Evolutionary conservation across 2,329 filamentous ascomycete species (phyloP), one percentile per base, ranked within the genome.

Genomic region (Pestalotiopsis sp.): DNA sequence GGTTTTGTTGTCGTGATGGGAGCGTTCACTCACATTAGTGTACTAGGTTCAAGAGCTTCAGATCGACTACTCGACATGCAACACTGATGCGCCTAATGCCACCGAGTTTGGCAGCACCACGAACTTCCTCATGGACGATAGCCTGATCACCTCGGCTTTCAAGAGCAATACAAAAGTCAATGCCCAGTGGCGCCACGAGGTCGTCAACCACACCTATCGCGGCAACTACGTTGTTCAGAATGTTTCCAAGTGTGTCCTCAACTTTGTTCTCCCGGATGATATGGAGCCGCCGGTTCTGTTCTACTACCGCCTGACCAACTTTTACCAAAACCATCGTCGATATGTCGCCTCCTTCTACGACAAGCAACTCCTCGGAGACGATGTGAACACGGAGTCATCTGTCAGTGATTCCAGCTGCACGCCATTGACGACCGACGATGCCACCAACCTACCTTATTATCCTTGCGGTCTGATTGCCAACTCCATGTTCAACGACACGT

Each of bases 301-400:
- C 81, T 99, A 98, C 84, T 99, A 99, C 81, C 92, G 92, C 74
- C 90, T 99, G 71, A 95, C 94, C 68, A 97, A 98, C 82, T 99
- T 99, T 83, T 98, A 98, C 84, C 96, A 99, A 81, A 99, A 99
- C 79, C 96, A 99, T 79, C 92, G 96, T 72, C 91, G 95, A 80
- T 99, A 99, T 74, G 96, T 98, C 70, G 93, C 94, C 77, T 97
- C 93, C 1, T 92, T 97, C 76, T 92, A 95, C 76, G 87, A 91
- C 68, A 86, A 93, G 65, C 96, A 99, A 81, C 85, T 99, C 66
- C 82, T 91, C 72, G 96, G 95, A 60, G 84, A 90, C 5, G 86
- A 85, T 12, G 87, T 92, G 20, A 59, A 59, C 17, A 83, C 84
- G 39, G 87, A 86, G 68, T 74, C 73, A 45, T 86, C 88, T 2